Percentiles rank a stretch among this genome's conserved stretches.
These are phyloP conservation scores for Puya raimondii DNA, from an alignment of 176 grass and related monocot genomes.

Conservation along the genomic window DNA sequence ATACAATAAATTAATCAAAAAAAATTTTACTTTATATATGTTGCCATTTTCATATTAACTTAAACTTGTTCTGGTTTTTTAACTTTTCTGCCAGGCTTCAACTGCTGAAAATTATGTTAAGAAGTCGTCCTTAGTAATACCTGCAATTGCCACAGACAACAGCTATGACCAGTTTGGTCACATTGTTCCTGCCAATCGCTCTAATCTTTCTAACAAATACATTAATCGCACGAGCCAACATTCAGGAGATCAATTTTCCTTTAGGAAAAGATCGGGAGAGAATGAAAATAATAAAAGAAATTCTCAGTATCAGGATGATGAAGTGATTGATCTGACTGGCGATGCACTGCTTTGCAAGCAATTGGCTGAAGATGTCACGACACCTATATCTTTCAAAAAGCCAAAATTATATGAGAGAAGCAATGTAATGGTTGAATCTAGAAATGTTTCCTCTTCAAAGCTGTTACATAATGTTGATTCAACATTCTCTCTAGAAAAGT, in stretches of 20 bases:
- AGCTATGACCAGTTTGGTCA: constrained; percentile 42
- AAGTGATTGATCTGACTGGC: constrained; percentile 38
- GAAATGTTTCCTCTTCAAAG: constrained; percentile 23
- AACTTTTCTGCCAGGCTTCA: constrained; percentile 42
- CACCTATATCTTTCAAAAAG: constrained; percentile 46
- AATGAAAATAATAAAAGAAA: not conserved
- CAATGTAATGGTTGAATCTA: constrained; percentile 11
- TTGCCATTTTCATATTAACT: constrained; percentile 7
- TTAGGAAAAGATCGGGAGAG: constrained; percentile 1
- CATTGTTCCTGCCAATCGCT: constrained; percentile 76
- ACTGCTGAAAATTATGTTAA: constrained; percentile 28
- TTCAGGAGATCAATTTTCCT: constrained; percentile 22
- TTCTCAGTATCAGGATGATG: constrained; percentile 24
- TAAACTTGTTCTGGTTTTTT: constrained; percentile 10
- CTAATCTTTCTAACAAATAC: constrained; percentile 45
- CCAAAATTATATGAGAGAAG: constrained; percentile 37
- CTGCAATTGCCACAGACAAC: constrained; percentile 29
- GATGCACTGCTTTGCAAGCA: constrained; percentile 17
- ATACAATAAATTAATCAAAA: constrained; percentile 20
- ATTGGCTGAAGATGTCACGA: constrained; percentile 14
- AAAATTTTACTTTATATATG: not conserved
- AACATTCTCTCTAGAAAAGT: constrained; percentile 9
- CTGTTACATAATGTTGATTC: constrained; percentile 25
- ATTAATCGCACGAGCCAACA: constrained; percentile 24
- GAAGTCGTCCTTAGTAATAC: constrained; percentile 26